These are phyloP conservation scores for Fraxinus platypoda DNA, from an alignment of 305 asterid genomes.

Conservation along the genomic window DNA sequence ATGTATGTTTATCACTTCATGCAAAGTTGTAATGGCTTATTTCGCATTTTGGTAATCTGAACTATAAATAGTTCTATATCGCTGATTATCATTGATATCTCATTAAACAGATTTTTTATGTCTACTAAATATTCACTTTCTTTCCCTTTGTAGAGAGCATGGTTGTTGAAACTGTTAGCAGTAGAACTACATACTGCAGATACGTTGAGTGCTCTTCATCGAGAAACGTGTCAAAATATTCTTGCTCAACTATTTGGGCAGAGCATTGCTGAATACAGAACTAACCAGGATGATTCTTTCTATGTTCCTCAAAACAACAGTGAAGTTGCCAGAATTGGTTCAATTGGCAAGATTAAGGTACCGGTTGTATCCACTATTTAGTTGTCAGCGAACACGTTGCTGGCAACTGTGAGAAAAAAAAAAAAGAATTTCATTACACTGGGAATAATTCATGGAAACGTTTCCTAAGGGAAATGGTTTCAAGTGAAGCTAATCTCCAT, in stretches of 20 bases:
- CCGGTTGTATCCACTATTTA: background rate
- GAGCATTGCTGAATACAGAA: conserved; percentile 37
- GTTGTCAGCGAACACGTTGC: background rate
- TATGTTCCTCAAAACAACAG: conserved; percentile 35
- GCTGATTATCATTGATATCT: background rate
- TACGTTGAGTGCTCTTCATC: conserved; percentile 58
- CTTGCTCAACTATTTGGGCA: conserved; percentile 74
- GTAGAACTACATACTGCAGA: conserved; percentile 80
- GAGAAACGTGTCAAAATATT: conserved; percentile 75
- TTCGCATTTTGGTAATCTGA: background rate
- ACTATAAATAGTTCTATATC: background rate
- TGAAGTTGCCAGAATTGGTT: conserved; percentile 41
- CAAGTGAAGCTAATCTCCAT: background rate
- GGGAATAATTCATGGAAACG: background rate
- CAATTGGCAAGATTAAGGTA: conserved; percentile 73
- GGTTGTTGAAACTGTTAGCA: conserved; percentile 93
- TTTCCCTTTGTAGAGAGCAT: conserved; percentile 68
- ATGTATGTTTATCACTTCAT: background rate
- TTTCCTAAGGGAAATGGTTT: background rate
- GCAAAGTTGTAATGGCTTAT: background rate
- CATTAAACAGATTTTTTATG: background rate
- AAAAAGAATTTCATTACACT: background rate
- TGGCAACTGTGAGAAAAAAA: background rate
- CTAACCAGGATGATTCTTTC: conserved; percentile 39
- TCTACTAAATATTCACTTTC: background rate